phyloP scores from a whole-genome alignment of 208 protist species.

The Naegleria gruberi region DNA sequence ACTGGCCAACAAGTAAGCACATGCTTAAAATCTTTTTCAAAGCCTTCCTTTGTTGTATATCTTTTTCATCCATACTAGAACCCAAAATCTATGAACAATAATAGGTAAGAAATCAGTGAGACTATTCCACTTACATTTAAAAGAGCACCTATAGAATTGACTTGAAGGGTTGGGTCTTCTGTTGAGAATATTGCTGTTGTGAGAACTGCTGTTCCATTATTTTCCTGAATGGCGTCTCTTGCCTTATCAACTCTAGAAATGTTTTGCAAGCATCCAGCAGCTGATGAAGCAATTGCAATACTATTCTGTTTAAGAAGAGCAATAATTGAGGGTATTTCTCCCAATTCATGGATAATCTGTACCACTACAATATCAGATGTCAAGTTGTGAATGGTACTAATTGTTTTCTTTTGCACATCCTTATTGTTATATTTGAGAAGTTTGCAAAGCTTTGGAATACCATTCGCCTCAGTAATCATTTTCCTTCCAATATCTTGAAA shows the following conservation, averaged over 20 bases:
- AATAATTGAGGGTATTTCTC: neutral
- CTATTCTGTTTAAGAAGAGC: neutral
- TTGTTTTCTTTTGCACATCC: neutral
- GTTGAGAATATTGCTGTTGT: neutral
- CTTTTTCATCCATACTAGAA: neutral
- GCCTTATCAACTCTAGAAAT: neutral
- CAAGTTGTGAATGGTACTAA: neutral
- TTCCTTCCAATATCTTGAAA: neutral
- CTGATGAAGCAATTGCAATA: neutral
- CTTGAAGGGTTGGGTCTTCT: neutral
- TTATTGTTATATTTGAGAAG: neutral
- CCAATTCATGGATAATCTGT: neutral
- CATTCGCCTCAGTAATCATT: neutral
- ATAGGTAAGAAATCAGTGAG: neutral
- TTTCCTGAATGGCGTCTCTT: neutral
- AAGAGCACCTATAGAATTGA: neutral
- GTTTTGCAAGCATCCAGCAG: conserved; percentile 8
- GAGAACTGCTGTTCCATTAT: neutral
- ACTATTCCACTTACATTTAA: neutral
- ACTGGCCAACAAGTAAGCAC: neutral
- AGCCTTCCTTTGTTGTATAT: neutral
- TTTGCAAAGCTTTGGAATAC: neutral
- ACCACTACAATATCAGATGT: neutral
- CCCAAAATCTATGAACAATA: neutral
- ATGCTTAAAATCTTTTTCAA: neutral